Base-by-base conservation (phyloP, 306 rosid genomes). In the Prosopis cineraria region DNA sequence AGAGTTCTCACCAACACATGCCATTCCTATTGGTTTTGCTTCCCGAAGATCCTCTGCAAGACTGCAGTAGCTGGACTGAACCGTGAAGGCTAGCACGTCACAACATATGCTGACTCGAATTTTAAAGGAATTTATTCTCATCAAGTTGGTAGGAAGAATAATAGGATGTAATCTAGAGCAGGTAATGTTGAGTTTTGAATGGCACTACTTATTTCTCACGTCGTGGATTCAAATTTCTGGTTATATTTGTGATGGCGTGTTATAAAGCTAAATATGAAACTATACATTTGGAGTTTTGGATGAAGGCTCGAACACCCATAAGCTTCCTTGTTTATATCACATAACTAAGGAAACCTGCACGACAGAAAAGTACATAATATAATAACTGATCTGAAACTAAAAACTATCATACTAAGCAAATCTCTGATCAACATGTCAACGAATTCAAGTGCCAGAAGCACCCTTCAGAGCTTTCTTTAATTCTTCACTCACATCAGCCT, bases 381-480 rank as follows among this genome's bases (percentile, higher is more conserved):
- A 72, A 82, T 75, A 78, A 59, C 59, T n/a, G 25, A 64, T 64
- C 2, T 36, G 69, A 72, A 74, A 71, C 58, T 58, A 58, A 14
- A 82, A 72, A n/a, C n/a, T n/a, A n/a, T n/a, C n/a, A n/a, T n/a
- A n/a, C n/a, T n/a, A n/a, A n/a, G 3, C 45, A 41, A 0, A 20
- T 56, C 20, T 50, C 2, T 10, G 1, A 24, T 10, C 19, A 75
- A 39, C 14, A 22, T 84, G 41, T 76, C 36, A 62, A 65, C 78
- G 25, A 36, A 72, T 75, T 86, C 62, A 75, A 68, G 75, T 70
- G 8, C 80, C 73, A 6, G 22, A 50, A 14, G 78, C 82, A 50
- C 87, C 87, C 79, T 17, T 74, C 34, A 81, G 72, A 0, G 89
- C 80, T 81, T 91, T 91, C 85, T 92, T 90, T 78, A 82, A 76